phyloP scores from a whole-genome alignment of 345 rosid species.

The Cardamine chenopodiifolia region DNA sequence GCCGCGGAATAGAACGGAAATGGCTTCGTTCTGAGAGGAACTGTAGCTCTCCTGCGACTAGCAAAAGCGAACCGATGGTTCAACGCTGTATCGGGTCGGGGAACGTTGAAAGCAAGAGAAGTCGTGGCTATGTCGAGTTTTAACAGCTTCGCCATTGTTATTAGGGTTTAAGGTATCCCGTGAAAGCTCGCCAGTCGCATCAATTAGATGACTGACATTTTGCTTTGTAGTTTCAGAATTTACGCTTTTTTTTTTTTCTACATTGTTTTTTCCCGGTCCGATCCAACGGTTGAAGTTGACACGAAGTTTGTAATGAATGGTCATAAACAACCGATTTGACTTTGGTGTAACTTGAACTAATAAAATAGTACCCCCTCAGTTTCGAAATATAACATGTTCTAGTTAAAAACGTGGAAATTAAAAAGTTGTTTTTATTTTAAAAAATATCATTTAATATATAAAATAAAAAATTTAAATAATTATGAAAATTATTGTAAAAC shows the following conservation, averaged over 20 bases:
- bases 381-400: too few species aligned
- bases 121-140: conserved; percentile 53
- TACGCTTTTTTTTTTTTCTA: not conserved
- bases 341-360: too few species aligned
- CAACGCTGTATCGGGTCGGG: conserved; percentile 25
- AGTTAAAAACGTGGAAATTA: too few species aligned
- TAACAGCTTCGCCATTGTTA: conserved; percentile 58
- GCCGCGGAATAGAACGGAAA: conserved; percentile 31
- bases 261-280: not conserved
- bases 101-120: conserved; percentile 50
- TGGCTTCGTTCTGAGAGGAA: conserved; percentile 42
- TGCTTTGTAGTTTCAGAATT: not conserved
- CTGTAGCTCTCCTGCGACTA: conserved; percentile 32
- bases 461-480: too few species aligned
- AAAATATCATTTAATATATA: too few species aligned
- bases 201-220: too few species aligned
- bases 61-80: conserved; percentile 46
- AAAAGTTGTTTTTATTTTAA: too few species aligned
- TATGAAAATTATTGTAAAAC: too few species aligned
- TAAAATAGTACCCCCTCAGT: too few species aligned
- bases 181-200: not conserved
- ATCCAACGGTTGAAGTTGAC: conserved; percentile 33
- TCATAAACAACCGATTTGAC: not conserved
- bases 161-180: conserved; percentile 27
- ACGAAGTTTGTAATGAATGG: not conserved